Conservation (phyloP, 192 early-diverging fungal species). For the Entomortierella parvispora region DNA sequence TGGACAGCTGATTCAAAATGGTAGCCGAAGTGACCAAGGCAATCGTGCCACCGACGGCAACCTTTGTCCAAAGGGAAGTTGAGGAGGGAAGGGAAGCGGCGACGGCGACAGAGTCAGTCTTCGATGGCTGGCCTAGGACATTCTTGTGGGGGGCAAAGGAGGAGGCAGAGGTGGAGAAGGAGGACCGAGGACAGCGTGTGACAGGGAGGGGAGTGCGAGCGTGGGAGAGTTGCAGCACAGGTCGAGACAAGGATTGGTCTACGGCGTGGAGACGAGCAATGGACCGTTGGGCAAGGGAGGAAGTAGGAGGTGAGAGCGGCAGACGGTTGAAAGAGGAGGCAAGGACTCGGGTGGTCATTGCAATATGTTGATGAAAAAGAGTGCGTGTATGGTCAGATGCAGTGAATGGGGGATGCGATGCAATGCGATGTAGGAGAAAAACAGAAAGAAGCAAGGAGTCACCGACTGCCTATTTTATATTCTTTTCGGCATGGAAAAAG, state of each 20-base stretch:
- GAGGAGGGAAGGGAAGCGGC: conserved; percentile 5
- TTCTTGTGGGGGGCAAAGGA: not conserved
- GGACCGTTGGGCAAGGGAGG: not conserved
- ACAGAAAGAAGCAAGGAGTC: not conserved
- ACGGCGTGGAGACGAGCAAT: not conserved
- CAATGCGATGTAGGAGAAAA: not conserved
- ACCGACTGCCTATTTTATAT: not conserved
- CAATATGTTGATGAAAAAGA: not conserved
- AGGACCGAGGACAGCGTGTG: not conserved
- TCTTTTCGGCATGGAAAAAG: not conserved
- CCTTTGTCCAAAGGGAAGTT: conserved; percentile 40
- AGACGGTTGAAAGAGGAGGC: conserved; percentile 15
- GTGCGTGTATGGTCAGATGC: not conserved
- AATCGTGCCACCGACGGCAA: conserved; percentile 44
- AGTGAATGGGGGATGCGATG: not conserved
- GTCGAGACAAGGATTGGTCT: not conserved
- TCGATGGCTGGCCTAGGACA: not conserved
- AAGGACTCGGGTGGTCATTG: conserved; percentile 45
- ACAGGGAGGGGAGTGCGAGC: conserved; percentile 1
- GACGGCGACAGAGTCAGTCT: not conserved
- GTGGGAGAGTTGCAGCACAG: conserved; percentile 25
- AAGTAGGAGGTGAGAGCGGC: conserved; percentile 10
- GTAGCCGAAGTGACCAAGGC: conserved; percentile 45
- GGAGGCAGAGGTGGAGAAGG: not conserved
- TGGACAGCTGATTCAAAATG: conserved; percentile 31